These are phyloP conservation scores for Tylopilus subfusipes DNA, from an alignment of 768 basidiomycete genomes.

Conservation along the genomic window DNA sequence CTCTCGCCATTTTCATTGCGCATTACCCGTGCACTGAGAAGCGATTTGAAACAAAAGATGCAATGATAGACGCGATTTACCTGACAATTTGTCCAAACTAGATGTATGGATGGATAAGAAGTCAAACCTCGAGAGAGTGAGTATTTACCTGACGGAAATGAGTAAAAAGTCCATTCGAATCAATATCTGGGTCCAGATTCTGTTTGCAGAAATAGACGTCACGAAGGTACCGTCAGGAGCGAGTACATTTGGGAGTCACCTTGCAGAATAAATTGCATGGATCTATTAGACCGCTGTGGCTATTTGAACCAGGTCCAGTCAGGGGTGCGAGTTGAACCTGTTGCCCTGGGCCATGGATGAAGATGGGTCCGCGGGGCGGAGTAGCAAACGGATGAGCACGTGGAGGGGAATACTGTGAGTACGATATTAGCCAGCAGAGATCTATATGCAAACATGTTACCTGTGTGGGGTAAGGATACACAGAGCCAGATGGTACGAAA, in stretches of 20 bases:
- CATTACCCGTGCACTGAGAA: constrained; percentile 84
- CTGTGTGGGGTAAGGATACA: constrained; percentile 63
- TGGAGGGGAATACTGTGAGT: constrained; percentile 63
- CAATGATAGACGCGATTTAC: constrained; percentile 35
- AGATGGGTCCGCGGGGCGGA: constrained; percentile 40
- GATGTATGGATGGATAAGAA: constrained; percentile 15
- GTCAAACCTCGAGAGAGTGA: not conserved
- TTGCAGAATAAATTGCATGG: constrained; percentile 91
- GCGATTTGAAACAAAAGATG: not conserved
- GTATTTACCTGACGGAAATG: constrained; percentile 69
- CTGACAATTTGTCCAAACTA: constrained; percentile 90
- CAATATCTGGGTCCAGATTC: constrained; percentile 83
- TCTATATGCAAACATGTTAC: constrained; percentile 29
- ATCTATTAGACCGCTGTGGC: constrained; percentile 85
- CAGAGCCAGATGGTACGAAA: constrained; percentile 70
- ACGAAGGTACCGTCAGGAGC: constrained; percentile 1
- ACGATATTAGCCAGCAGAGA: constrained; percentile 1
- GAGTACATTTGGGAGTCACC: constrained; percentile 37
- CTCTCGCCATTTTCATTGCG: constrained; percentile 77
- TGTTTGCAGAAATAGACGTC: constrained; percentile 29
- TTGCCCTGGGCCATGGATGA: constrained; percentile 86
- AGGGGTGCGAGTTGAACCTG: constrained; percentile 82
- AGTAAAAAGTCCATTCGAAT: constrained; percentile 79
- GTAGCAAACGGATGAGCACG: constrained; percentile 49
- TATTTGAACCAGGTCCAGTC: constrained; percentile 70